phyloP scores from a whole-genome alignment of 129 eudicot species.

The Chrysanthemum seticuspe region DNA sequence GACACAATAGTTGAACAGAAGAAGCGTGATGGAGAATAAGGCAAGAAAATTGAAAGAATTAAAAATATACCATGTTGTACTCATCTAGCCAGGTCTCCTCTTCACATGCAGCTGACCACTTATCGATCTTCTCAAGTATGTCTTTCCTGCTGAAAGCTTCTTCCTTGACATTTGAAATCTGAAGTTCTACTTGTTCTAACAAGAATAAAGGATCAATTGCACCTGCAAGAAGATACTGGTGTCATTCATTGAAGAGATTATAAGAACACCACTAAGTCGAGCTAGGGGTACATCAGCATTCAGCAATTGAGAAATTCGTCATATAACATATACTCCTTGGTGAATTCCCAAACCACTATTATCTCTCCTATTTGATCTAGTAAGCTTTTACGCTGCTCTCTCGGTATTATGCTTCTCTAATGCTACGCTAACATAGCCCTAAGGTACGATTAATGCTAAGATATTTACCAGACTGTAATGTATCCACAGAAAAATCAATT shows the following conservation, averaged over 20 bases:
- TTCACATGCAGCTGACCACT: conserved; percentile 83
- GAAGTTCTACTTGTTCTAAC: conserved; percentile 59
- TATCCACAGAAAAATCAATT: conserved; percentile 48
- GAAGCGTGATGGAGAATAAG: background rate
- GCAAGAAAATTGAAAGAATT: background rate
- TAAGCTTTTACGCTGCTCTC: background rate
- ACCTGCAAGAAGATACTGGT: conserved; percentile 48
- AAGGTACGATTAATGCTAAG: background rate
- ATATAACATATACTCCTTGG: background rate
- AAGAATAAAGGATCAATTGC: conserved; percentile 50
- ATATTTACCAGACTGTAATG: conserved; percentile 63
- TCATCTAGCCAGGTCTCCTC: conserved; percentile 92
- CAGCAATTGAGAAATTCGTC: background rate
- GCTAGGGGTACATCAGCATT: conserved; percentile 1
- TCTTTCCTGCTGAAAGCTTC: conserved; percentile 82
- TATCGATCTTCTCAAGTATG: conserved; percentile 74
- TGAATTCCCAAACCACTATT: background rate
- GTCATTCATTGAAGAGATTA: conserved; percentile 5
- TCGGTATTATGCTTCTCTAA: background rate
- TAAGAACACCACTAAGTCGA: background rate
- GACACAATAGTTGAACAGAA: conserved; percentile 7
- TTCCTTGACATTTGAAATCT: conserved; percentile 68
- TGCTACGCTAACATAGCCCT: background rate
- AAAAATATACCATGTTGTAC: conserved; percentile 60
- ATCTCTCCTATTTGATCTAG: background rate